Base-by-base conservation (phyloP, 768 basidiomycete species). In the Guyanaporus albipodus region DNA sequence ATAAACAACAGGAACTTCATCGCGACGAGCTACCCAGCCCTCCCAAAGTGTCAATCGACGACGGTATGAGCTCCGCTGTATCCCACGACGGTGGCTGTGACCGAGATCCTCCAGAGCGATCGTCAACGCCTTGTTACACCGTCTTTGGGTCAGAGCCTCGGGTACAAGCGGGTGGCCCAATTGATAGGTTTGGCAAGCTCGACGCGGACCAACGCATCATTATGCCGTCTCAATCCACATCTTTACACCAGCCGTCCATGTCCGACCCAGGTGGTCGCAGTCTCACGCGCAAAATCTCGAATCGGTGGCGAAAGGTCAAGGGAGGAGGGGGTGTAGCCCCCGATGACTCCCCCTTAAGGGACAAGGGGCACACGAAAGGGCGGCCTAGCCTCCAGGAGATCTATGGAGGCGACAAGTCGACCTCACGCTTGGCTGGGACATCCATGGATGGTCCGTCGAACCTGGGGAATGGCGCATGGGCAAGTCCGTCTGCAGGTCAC, bases 81-180 rank as follows among this genome's bases (percentile, higher is more conserved):
- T 42, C 46, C 38, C 42, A 44, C 23, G 45, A 52, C 44, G 27
- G 41, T 29, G 49, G 18, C 18, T 28, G 44, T 33, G 56, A 50
- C 2, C 61, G 38, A 11, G 63, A 62, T 10, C 29, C 49, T 39
- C 18, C 36, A 37, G 24, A 40, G 5, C 45, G 33, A 8, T 48
- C 62, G 11, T 52, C 58, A 27, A 68, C 64, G 9, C 78, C 79
- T n/a, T 78, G 80, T 42, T 80, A 80, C 53, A 78, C 80, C 4
- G 73, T 82, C 14, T 72, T 80, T 47, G 80, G 80, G 0, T 67
- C 74, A 1, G 78, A 70, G 1, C 70, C 69, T 8, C 63, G 74
- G 6, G 67, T 77, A 14, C 72, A 70, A 11, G 72, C 73, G 0
- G 75, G 73, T 0, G 69, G 71, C 9, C 68, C 70, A 0, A 70